Percentiles rank a stretch among this genome's conserved stretches.
Evolutionary conservation across 2,329 filamentous ascomycete species (phyloP).

Genomic region (Lachnellula occidentalis): DNA sequence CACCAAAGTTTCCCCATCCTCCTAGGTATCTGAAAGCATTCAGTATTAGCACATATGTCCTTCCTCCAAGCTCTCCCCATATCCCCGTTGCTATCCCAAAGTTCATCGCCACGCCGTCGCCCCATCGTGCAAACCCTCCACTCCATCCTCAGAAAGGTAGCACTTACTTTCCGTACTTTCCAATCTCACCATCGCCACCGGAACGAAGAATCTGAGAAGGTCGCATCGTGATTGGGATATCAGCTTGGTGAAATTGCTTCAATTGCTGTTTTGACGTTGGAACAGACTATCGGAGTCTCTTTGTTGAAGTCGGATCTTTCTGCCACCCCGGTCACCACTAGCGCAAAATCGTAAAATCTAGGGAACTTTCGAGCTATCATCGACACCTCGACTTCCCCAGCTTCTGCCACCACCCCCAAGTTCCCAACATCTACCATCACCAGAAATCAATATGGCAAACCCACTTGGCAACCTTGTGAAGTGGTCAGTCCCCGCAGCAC

Average conservation of each 20-base stretch:
- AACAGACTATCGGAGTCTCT: conserved; percentile 3
- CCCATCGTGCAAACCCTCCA: conserved; percentile 11
- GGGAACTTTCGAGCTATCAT: conserved; percentile 23
- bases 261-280: conserved; percentile 18
- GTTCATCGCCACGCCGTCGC: conserved; percentile 4
- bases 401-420: conserved; percentile 5
- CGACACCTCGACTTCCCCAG: conserved; percentile 5
- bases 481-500: conserved; percentile 66
- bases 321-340: conserved; percentile 21
- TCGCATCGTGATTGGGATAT: conserved; percentile 28
- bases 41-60: conserved; percentile 19
- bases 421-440: conserved; percentile 4
- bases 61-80: neutral
- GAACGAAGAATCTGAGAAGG: conserved; percentile 30
- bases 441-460: conserved; percentile 38
- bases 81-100: conserved; percentile 9
- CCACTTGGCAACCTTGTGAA: conserved; percentile 58
- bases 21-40: conserved; percentile 27
- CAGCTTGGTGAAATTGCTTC: conserved; percentile 13
- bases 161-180: conserved; percentile 34
- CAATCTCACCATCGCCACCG: conserved; percentile 29
- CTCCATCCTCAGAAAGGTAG: neutral
- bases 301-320: conserved; percentile 15
- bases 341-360: conserved; percentile 17
- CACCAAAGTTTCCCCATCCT: conserved; percentile 31